Evolutionary conservation across 805 yeast genomes (phyloP).

Genomic region (Pichia cephalocereana): DNA sequence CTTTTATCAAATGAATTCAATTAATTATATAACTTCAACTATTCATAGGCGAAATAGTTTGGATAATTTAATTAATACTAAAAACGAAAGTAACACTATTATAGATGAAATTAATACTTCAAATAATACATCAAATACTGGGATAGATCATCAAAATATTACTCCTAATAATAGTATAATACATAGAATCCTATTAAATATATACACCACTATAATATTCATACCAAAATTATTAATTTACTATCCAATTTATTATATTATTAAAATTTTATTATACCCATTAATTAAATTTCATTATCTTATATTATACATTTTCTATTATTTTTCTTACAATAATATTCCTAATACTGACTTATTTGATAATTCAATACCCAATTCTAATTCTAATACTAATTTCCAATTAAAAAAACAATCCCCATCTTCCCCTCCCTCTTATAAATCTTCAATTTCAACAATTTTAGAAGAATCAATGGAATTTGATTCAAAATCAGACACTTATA

Average conservation of each 20-base stretch:
- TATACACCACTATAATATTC: not conserved
- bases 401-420: too few species aligned
- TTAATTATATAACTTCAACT: conserved; percentile 1
- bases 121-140: too few species aligned
- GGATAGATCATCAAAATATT: too few species aligned
- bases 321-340: too few species aligned
- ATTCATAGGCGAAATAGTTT: not conserved
- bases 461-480: conserved; percentile 30
- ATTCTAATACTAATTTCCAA: too few species aligned
- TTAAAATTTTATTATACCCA: not conserved
- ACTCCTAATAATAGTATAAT: too few species aligned
- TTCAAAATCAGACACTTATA: conserved; percentile 6
- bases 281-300: not conserved
- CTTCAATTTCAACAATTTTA: conserved; percentile 20
- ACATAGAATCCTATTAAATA: too few species aligned
- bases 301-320: not conserved
- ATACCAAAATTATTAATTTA: conserved; percentile 2
- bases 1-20: conserved; percentile 1
- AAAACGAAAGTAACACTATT: too few species aligned
- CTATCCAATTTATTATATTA: conserved; percentile 2
- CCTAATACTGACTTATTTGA: too few species aligned
- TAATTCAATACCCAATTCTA: too few species aligned
- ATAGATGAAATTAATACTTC: too few species aligned
- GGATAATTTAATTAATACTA: too few species aligned
- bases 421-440: not conserved